Percentiles rank a stretch among this genome's conserved stretches.
Evolutionary conservation across 768 basidiomycete species (phyloP).

Genomic region (Candolleomyces aberdarensis): DNA sequence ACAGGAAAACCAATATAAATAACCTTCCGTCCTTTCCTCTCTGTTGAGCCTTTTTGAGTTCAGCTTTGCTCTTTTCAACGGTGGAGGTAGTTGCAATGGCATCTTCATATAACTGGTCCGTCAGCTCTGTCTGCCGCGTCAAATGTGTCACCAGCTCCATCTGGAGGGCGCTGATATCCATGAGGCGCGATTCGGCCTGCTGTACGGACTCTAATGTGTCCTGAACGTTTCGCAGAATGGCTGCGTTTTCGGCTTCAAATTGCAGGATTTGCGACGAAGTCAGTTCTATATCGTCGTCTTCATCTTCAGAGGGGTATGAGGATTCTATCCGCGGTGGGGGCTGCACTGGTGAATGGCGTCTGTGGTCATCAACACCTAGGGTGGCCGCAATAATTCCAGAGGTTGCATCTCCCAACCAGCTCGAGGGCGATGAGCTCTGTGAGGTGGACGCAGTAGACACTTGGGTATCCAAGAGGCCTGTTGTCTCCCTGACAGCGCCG

Average conservation of each 20-base stretch:
- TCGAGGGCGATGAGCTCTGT: constrained; percentile 28
- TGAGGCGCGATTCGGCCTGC: constrained; percentile 84
- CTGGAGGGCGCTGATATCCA: constrained; percentile 93
- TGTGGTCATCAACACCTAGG: constrained; percentile 41
- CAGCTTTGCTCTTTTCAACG: constrained; percentile 86
- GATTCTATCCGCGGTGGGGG: constrained; percentile 20
- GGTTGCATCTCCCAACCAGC: constrained; percentile 62
- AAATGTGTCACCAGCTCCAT: constrained; percentile 88
- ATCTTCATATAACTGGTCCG: constrained; percentile 93
- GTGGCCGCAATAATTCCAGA: constrained; percentile 59
- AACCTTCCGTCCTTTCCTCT: constrained; percentile 84
- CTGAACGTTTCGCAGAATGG: constrained; percentile 79
- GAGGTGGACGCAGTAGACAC: constrained; percentile 18
- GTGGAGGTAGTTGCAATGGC: constrained; percentile 83
- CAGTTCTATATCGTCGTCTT: constrained; percentile 82
- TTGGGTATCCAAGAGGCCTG: constrained; percentile 33
- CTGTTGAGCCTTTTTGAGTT: constrained; percentile 86
- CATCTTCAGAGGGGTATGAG: constrained; percentile 39
- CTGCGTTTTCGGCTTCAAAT: constrained; percentile 90
- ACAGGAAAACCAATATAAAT: constrained; percentile 87
- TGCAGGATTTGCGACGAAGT: constrained; percentile 85
- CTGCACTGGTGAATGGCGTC: constrained; percentile 19
- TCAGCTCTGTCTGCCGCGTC: constrained; percentile 85
- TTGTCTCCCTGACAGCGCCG: constrained; percentile 62
- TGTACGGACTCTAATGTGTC: constrained; percentile 87